phyloP scores from a whole-genome alignment of 202 grass and related monocot genomes.

The Panicum hallii region DNA sequence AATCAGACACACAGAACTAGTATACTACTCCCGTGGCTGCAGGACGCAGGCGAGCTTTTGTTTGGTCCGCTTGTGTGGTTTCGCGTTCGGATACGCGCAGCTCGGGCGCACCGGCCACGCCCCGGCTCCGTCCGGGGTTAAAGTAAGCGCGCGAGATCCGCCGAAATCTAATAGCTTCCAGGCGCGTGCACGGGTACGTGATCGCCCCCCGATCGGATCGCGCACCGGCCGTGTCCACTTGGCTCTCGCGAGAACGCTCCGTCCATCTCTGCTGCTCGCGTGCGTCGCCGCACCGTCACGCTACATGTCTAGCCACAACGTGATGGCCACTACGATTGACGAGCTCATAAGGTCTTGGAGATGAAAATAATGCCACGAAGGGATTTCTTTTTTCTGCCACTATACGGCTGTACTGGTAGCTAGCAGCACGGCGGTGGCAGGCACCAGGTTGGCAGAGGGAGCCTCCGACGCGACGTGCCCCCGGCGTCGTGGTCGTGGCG shows the following conservation, averaged over 20 bases:
- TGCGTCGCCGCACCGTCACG: not conserved
- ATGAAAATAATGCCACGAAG: not conserved
- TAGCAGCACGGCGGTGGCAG: not conserved
- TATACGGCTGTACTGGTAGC: no score
- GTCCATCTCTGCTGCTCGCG: not conserved
- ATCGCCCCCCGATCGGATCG: constrained; percentile 13
- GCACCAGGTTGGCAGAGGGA: not conserved
- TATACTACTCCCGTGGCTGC: not conserved
- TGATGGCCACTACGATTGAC: not conserved
- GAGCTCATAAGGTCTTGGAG: not conserved
- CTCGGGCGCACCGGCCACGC: not conserved
- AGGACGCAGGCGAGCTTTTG: not conserved
- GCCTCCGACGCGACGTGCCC: not conserved
- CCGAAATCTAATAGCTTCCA: constrained; percentile 4
- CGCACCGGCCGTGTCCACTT: constrained; percentile 1
- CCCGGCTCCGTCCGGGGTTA: not conserved
- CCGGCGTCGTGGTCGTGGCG: not conserved
- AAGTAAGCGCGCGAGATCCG: not conserved
- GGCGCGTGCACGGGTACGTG: constrained; percentile 11
- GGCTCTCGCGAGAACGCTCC: not conserved
- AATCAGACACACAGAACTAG: not conserved
- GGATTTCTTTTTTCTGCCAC: not conserved
- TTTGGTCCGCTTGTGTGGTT: constrained; percentile 16
- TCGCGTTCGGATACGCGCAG: not conserved
- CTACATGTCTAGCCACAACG: not conserved